Evolutionary conservation across 441 rosid species (phyloP).

Genomic region (Jatropha podagrica): DNA sequence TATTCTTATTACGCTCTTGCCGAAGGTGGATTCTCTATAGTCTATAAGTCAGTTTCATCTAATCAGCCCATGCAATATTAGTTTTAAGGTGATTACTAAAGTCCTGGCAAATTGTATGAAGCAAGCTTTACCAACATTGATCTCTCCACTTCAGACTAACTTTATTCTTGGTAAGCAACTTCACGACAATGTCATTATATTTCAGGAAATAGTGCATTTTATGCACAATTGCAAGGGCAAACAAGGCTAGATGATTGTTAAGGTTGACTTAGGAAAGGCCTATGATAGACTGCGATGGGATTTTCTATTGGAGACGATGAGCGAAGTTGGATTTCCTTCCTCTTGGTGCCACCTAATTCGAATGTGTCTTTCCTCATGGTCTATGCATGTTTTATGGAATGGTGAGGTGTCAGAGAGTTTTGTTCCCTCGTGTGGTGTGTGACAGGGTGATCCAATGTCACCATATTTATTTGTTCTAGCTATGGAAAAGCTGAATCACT

Average conservation of each 20-base stretch:
- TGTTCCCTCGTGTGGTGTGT: neutral
- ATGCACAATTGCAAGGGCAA: neutral
- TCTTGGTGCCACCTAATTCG: no score
- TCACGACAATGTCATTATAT: neutral
- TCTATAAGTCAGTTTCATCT: neutral
- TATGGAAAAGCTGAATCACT: no score
- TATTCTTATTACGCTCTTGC: no score
- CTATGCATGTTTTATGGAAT: neutral
- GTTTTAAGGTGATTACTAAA: no score
- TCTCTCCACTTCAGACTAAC: neutral
- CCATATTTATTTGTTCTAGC: neutral
- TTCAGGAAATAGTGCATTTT: neutral
- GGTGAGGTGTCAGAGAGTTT: neutral
- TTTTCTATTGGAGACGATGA: no score
- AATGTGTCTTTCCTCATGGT: neutral
- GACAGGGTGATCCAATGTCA: neutral
- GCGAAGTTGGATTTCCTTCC: no score
- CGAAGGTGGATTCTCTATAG: no score
- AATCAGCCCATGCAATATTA: neutral
- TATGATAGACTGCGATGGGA: neutral
- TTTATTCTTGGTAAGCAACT: neutral
- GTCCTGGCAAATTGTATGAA: neutral
- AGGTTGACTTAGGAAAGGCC: neutral
- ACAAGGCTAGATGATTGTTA: no score
- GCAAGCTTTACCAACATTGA: neutral